A percentile compares a stretch with the other conserved stretches of the same genome.
Evolutionary conservation across 1,139 yeast genomes (phyloP).

Genomic region (Scheffersomyces cryptocercus): DNA sequence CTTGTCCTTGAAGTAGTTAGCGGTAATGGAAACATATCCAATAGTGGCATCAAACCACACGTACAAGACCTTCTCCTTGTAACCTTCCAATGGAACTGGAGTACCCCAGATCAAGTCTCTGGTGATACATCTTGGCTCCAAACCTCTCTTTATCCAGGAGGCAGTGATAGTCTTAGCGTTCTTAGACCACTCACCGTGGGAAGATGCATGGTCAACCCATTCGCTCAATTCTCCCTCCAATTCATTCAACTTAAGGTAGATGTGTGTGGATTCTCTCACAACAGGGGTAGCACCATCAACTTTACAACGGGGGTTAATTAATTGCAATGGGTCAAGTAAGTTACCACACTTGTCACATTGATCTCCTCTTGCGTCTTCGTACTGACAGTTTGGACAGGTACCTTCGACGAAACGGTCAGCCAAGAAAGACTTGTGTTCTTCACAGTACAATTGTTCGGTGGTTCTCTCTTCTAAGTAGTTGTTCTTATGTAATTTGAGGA

Average conservation of each 20-base stretch:
- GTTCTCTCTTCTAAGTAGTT: constrained; percentile 83
- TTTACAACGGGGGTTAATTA: constrained; percentile 93
- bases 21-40: constrained; percentile 95
- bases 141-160: constrained; percentile 92
- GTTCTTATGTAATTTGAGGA: constrained; percentile 69
- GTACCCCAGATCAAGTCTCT: constrained; percentile 98
- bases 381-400: constrained; percentile 90
- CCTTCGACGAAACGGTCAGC: constrained; percentile 99
- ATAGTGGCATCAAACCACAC: constrained; percentile 99
- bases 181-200: constrained; percentile 85
- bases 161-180: constrained; percentile 86
- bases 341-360: constrained; percentile 98
- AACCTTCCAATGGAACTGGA: constrained; percentile 87
- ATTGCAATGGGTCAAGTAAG: constrained; percentile 86
- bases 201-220: constrained; percentile 73
- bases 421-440: constrained; percentile 81
- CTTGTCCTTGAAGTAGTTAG: constrained; percentile 69
- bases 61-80: constrained; percentile 84
- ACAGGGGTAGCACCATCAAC: constrained; percentile 81
- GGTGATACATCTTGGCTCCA: constrained; percentile 92
- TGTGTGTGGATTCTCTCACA: constrained; percentile 79
- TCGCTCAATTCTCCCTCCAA: constrained; percentile 70
- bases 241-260: constrained; percentile 80
- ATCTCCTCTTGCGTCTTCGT: constrained; percentile 98
- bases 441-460: constrained; percentile 89